Evolutionary conservation across 345 rosid genomes (phyloP).

Genomic region (Melaleuca quinquenervia): DNA sequence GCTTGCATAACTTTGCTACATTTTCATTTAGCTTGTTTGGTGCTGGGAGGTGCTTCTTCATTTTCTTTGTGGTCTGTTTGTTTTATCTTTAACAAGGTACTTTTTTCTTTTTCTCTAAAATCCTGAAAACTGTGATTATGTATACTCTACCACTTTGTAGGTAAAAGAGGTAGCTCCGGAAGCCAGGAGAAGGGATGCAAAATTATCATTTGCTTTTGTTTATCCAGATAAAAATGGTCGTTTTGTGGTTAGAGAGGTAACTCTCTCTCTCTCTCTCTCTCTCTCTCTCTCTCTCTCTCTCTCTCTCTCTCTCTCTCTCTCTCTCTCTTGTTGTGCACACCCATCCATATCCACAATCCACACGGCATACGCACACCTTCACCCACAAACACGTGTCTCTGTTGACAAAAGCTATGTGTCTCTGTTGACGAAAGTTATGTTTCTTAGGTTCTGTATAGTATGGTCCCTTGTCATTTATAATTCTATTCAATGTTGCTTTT

Average conservation of each 20-base stretch:
- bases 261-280: background rate
- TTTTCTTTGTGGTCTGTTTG: background rate
- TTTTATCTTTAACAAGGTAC: background rate
- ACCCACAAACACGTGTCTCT: background rate
- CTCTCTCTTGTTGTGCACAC: background rate
- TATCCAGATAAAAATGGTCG: constrained; percentile 79
- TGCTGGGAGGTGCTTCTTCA: background rate
- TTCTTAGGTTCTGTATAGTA: background rate
- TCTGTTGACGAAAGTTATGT: background rate
- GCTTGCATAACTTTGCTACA: background rate
- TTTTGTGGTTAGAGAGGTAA: constrained; percentile 66
- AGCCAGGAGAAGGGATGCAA: constrained; percentile 89
- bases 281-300: background rate
- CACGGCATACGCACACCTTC: background rate
- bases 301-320: background rate
- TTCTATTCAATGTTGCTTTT: background rate
- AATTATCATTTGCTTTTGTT: constrained; percentile 83
- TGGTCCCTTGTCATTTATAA: background rate
- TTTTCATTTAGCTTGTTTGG: background rate
- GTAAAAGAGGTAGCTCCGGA: constrained; percentile 88
- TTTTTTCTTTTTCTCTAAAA: background rate
- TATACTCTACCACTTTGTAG: constrained; percentile 5
- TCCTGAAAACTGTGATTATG: background rate
- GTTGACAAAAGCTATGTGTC: background rate
- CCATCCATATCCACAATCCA: background rate